phyloP scores from a whole-genome alignment of 176 grass and related monocot species.

The Hyparrhenia diplandra region DNA sequence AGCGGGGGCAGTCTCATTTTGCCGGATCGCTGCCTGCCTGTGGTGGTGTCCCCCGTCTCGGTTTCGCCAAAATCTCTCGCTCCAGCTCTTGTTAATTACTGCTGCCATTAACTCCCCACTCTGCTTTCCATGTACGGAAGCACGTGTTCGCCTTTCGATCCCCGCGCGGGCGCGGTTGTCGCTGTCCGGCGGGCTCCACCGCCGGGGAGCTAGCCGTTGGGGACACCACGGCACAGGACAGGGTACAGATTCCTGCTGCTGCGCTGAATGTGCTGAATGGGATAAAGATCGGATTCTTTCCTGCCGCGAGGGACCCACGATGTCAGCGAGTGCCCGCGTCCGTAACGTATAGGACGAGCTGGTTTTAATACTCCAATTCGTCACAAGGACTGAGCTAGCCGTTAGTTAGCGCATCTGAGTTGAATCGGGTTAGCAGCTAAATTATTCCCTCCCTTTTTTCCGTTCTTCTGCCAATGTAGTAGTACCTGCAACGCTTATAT shows the following conservation, averaged over 20 bases:
- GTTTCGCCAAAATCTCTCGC: neutral
- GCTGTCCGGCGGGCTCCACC: conserved; percentile 4
- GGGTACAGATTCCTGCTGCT: neutral
- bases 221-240: neutral
- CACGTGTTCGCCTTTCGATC: conserved; percentile 35
- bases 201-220: conserved; percentile 44
- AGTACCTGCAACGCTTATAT: conserved; percentile 44
- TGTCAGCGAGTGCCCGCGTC: neutral
- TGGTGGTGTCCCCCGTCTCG: neutral
- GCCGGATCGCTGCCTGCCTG: conserved; percentile 5
- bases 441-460: conserved; percentile 48
- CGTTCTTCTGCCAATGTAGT: neutral
- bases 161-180: neutral
- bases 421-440: conserved; percentile 8
- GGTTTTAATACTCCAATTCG: neutral
- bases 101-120: conserved; percentile 5
- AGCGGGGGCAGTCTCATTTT: neutral
- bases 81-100: neutral
- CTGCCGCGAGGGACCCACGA: neutral
- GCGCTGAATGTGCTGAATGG: conserved; percentile 32
- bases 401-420: conserved; percentile 48
- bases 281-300: conserved; percentile 28
- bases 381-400: conserved; percentile 29
- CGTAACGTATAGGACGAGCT: conserved; percentile 4
- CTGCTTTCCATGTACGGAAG: conserved; percentile 24